These are phyloP conservation scores for Monilinia polystroma DNA, from an alignment of 2,329 filamentous ascomycete species.

Conservation along the genomic window DNA sequence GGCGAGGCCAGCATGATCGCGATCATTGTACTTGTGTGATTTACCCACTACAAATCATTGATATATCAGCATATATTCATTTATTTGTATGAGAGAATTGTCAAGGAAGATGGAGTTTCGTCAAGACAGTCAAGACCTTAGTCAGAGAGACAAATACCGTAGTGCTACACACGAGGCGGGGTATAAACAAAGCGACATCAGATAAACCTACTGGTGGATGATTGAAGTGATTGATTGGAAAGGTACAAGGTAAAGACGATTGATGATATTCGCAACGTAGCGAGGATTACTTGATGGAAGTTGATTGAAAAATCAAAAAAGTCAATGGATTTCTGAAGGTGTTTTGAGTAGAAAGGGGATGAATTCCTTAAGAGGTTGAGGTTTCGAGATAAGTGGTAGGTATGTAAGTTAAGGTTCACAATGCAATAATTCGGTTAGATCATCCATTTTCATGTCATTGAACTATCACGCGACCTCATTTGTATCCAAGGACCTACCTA, in stretches of 20 bases:
- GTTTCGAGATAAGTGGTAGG: neutral
- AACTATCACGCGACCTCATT: conserved; percentile 14
- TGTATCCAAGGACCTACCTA: neutral
- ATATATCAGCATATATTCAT: conserved; percentile 27
- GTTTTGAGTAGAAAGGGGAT: neutral
- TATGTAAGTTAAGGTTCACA: conserved; percentile 8
- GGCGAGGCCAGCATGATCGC: conserved; percentile 75
- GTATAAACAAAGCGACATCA: conserved; percentile 18
- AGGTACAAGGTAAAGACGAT: neutral
- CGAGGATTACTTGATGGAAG: neutral
- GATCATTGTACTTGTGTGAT: conserved; percentile 93
- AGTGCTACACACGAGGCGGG: conserved; percentile 16
- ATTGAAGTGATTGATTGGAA: conserved; percentile 22
- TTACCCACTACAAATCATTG: conserved; percentile 73
- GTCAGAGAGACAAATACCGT: conserved; percentile 26
- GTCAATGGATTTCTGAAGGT: conserved; percentile 12
- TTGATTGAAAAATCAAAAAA: neutral
- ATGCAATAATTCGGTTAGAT: conserved; percentile 13
- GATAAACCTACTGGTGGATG: conserved; percentile 20
- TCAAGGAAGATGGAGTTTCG: conserved; percentile 2
- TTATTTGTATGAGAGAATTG: neutral
- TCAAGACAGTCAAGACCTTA: neutral
- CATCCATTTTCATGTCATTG: neutral
- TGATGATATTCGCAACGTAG: neutral
- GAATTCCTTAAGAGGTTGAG: conserved; percentile 15